Conservation (phyloP, 1,139 yeast genomes). For the Sugiyamaella neomexicana region DNA sequence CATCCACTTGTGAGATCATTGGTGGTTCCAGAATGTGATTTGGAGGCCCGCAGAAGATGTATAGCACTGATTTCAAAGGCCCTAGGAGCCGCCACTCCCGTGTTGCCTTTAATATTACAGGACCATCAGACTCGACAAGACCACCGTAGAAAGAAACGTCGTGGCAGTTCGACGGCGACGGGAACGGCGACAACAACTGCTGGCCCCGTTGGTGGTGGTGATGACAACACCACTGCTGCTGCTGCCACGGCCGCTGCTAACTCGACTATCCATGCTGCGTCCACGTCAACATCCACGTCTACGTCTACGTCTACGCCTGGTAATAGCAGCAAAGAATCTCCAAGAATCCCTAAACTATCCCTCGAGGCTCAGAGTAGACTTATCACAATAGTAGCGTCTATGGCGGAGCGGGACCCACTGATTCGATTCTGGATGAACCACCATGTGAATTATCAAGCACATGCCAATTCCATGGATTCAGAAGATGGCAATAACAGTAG, state of each 20-base stretch:
- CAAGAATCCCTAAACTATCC: slow-evolving; percentile 20
- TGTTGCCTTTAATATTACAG: slow-evolving; percentile 35
- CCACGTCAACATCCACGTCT: too few relatives aligned
- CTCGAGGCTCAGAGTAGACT: slow-evolving; percentile 30
- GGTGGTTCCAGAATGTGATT: slow-evolving; percentile 38
- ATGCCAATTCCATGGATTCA: background rate
- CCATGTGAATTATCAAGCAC: slow-evolving; percentile 21
- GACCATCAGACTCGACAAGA: slow-evolving; percentile 25
- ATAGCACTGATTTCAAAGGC: slow-evolving; percentile 31
- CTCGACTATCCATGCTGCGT: too few relatives aligned
- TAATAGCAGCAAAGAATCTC: too few relatives aligned
- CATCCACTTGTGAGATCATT: slow-evolving; percentile 37
- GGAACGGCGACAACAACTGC: too few relatives aligned
- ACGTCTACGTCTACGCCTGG: too few relatives aligned
- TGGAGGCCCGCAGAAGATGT: slow-evolving; percentile 38
- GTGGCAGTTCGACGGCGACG: too few relatives aligned
- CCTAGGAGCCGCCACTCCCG: slow-evolving; percentile 37
- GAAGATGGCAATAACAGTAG: slow-evolving; percentile 17
- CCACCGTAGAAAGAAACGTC: slow-evolving; percentile 3
- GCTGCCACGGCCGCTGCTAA: too few relatives aligned
- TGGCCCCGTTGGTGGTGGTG: too few relatives aligned
- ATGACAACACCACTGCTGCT: background rate
- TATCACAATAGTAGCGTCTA: slow-evolving; percentile 27
- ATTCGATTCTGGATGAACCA: slow-evolving; percentile 34
- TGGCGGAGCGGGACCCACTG: slow-evolving; percentile 32